A percentile compares a stretch with the other conserved stretches of the same genome.
These are phyloP conservation scores for Scheffersomyces quercinus DNA, from an alignment of 1,139 yeast species.

Conservation along the genomic window DNA sequence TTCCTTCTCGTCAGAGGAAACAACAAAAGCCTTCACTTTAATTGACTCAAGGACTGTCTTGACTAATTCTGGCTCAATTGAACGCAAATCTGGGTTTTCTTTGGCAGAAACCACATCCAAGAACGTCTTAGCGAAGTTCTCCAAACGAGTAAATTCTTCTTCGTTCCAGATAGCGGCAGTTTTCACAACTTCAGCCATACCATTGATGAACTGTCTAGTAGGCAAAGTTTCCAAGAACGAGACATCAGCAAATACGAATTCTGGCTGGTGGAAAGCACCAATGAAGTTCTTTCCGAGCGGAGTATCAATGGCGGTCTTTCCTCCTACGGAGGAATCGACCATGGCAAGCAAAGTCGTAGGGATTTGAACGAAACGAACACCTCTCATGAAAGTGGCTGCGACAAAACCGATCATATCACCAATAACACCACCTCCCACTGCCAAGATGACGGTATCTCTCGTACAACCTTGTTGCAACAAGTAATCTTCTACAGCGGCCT, in stretches of 20 bases:
- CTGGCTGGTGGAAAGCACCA: constrained; percentile 98
- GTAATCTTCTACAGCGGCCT: constrained; percentile 92
- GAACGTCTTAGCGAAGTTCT: constrained; percentile 68
- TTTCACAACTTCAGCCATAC: constrained; percentile 98
- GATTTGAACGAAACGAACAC: constrained; percentile 89
- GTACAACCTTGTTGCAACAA: constrained; percentile 87
- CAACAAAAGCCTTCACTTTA: constrained; percentile 90
- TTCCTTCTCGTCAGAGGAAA: constrained; percentile 92
- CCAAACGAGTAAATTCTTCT: constrained; percentile 80
- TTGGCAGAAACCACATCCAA: constrained; percentile 54
- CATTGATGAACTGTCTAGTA: constrained; percentile 91
- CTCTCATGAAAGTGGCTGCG: constrained; percentile 99
- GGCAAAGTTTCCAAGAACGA: constrained; percentile 87
- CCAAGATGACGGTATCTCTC: constrained; percentile 90
- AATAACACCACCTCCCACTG: constrained; percentile 98
- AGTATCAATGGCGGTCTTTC: constrained; percentile 98
- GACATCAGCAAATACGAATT: constrained; percentile 84
- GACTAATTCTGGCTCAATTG: constrained; percentile 72
- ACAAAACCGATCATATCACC: constrained; percentile 99
- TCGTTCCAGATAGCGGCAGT: constrained; percentile 99
- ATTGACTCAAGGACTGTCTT: constrained; percentile 85
- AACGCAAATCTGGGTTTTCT: constrained; percentile 52
- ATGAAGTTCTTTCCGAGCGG: constrained; percentile 94
- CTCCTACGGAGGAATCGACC: constrained; percentile 99
- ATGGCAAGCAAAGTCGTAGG: constrained; percentile 93